Base-by-base conservation (phyloP, 768 basidiomycete genomes). In the Fomitopsis serialis region DNA sequence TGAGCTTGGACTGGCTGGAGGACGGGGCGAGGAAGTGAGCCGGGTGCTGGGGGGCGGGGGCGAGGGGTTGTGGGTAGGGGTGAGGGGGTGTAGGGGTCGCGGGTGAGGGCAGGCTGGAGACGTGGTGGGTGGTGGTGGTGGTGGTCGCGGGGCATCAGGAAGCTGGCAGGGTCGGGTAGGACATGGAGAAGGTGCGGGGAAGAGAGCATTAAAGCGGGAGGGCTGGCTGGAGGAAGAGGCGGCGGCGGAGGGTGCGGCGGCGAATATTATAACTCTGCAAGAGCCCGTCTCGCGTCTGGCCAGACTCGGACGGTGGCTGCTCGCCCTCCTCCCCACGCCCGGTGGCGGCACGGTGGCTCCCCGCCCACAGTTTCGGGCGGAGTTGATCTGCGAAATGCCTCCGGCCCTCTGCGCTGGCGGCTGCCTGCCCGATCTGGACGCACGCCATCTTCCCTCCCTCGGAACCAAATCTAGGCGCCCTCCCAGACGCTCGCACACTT, bases 391-490 rank as follows among this genome's bases (percentile, higher is more conserved):
- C n/a, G 8, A 47, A 47, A 47, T 47, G 29, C 46, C 27, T 47
- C 46, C 46, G 46, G 27, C 24, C 46, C 46, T 9, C 29, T n/a
- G 4, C 15, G 2, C 15, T 19, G 46, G 46, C 25, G 19, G 7
- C 25, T 5, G 9, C 24, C 9, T 47, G 23, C 46, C 46, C 7
- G 7, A 29, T 47, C 3, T 10, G 25, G 27, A 15, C 3, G 9
- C 13, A 29, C 15, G 25, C 9, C 19, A 47, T 47, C 46, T 47
- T 47, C 46, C 25, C 9, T 34, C 19, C 46, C 15, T 47, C 46
- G 46, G 46, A 47, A 47, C 25, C 46, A 47, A 47, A 47, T 47
- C 46, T 47, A 47, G 27, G 27, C 46, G 46, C 46, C n/a, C 44
- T n/a, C 9, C 19, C n/a, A 15, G n/a, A 13, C 44, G 19, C 23